Percentiles rank a stretch among this genome's conserved stretches.
phyloP scores from a whole-genome alignment of 257 asterid species.

The Solanum okadae region DNA sequence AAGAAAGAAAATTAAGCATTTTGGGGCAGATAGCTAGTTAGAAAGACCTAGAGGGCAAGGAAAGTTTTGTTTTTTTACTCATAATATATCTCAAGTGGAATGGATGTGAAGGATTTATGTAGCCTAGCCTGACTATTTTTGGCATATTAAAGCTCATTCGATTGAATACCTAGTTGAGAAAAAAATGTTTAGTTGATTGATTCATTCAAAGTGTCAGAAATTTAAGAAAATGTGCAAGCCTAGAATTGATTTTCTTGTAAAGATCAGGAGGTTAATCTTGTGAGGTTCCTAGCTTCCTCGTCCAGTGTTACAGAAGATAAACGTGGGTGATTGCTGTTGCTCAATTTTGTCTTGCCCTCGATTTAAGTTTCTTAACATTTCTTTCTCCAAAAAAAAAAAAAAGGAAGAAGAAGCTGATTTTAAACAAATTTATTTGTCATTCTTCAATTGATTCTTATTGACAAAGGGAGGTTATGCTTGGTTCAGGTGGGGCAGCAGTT shows the following conservation, averaged over 20 bases:
- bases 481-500: slow-evolving; percentile 67
- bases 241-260: background rate
- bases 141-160: background rate
- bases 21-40: background rate
- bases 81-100: background rate
- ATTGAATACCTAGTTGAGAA: background rate
- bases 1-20: background rate
- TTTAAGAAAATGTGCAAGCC: background rate
- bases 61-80: background rate
- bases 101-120: background rate
- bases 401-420: background rate
- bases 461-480: slow-evolving; percentile 4
- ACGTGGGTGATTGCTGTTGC: slow-evolving; percentile 58
- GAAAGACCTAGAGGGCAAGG: background rate
- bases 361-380: background rate
- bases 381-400: background rate
- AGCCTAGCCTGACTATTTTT: background rate
- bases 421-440: background rate
- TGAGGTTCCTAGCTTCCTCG: slow-evolving; percentile 29
- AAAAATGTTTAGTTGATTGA: background rate
- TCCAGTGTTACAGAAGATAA: slow-evolving; percentile 31
- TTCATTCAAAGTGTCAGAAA: background rate
- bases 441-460: background rate
- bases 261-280: slow-evolving; percentile 39
- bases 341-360: slow-evolving; percentile 41